A percentile compares a stretch with the other conserved stretches of the same genome.
Evolutionary conservation across 2,329 filamentous ascomycete species (phyloP).

Genomic region (Stagonosporopsis tanaceti): DNA sequence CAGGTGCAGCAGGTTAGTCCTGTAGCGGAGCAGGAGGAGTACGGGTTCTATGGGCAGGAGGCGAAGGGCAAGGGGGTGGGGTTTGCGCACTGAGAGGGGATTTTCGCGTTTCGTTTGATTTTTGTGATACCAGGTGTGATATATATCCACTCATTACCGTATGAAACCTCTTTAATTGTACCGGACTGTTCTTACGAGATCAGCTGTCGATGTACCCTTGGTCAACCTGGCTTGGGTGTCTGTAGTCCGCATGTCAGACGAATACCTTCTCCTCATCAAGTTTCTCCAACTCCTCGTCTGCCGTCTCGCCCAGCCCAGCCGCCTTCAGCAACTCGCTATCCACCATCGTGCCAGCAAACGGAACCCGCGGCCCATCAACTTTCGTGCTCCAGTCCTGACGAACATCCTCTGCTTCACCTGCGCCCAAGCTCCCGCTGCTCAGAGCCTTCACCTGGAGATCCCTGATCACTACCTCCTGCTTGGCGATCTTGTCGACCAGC

Average conservation of each 20-base stretch:
- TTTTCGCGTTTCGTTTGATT: not conserved
- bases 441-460: slow-evolving; percentile 28
- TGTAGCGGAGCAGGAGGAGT: slow-evolving; percentile 33
- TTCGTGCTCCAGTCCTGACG: slow-evolving; percentile 30
- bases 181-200: not conserved
- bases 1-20: slow-evolving; percentile 28
- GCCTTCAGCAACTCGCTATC: slow-evolving; percentile 42
- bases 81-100: slow-evolving; percentile 13
- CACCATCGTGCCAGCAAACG: slow-evolving; percentile 42
- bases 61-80: slow-evolving; percentile 33
- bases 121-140: slow-evolving; percentile 22
- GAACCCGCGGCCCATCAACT: slow-evolving; percentile 31
- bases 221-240: too few relatives aligned
- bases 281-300: slow-evolving; percentile 28
- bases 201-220: not conserved
- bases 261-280: slow-evolving; percentile 16
- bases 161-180: not conserved
- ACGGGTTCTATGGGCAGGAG: slow-evolving; percentile 18
- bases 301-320: slow-evolving; percentile 37
- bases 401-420: slow-evolving; percentile 25
- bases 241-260: not conserved
- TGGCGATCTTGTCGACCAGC: slow-evolving; percentile 31
- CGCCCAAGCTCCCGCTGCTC: slow-evolving; percentile 24
- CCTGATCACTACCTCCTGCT: slow-evolving; percentile 26
- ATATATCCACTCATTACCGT: slow-evolving; percentile 16